phyloP scores from a whole-genome alignment of 2,329 filamentous ascomycete genomes.

The Setomelanomma holmii region DNA sequence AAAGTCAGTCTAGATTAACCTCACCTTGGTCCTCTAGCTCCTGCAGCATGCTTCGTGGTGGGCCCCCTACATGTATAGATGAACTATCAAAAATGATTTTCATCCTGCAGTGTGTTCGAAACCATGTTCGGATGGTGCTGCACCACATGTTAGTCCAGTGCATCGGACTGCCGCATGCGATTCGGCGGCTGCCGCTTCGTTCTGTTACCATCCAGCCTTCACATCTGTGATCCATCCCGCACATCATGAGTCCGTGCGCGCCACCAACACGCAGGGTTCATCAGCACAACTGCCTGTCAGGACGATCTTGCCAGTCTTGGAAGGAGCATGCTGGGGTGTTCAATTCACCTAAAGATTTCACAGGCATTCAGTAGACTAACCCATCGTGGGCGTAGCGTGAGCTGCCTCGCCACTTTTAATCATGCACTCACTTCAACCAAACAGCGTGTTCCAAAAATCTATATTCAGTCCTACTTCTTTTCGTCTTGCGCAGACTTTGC shows the following conservation, averaged over 20 bases:
- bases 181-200: slow-evolving; percentile 36
- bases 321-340: slow-evolving; percentile 7
- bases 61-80: slow-evolving; percentile 25
- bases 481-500: slow-evolving; percentile 38
- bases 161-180: slow-evolving; percentile 30
- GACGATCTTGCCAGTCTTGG: slow-evolving; percentile 11
- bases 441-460: slow-evolving; percentile 41
- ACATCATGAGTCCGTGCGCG: slow-evolving; percentile 48
- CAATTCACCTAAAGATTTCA: slow-evolving; percentile 8
- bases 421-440: slow-evolving; percentile 43
- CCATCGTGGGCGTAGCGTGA: slow-evolving; percentile 40
- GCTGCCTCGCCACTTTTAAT: slow-evolving; percentile 50
- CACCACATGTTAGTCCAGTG: slow-evolving; percentile 15
- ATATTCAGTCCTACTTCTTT: slow-evolving; percentile 40
- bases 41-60: slow-evolving; percentile 24
- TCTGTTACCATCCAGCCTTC: slow-evolving; percentile 24
- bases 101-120: slow-evolving; percentile 1
- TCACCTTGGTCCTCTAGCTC: slow-evolving; percentile 18
- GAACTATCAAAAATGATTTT: slow-evolving; percentile 13
- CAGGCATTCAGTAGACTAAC: slow-evolving; percentile 33
- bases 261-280: slow-evolving; percentile 32
- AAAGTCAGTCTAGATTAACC: slow-evolving; percentile 35
- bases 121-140: slow-evolving; percentile 3
- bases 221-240: slow-evolving; percentile 44
- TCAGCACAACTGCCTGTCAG: slow-evolving; percentile 11